Conservation (phyloP, 306 rosid species). For the Ziziphus jujuba region DNA sequence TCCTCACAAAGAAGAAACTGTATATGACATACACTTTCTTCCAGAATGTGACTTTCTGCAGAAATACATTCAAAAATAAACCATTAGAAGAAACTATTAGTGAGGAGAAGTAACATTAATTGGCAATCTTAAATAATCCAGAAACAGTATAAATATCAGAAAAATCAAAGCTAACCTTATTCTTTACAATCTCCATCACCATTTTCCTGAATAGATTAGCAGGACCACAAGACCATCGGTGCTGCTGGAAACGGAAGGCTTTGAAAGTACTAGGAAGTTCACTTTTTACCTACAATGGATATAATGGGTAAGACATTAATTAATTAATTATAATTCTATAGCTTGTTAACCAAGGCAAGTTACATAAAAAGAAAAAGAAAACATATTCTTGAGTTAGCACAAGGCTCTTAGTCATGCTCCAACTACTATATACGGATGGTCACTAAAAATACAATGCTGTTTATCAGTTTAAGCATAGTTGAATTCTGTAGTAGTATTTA, state of each 20-base stretch:
- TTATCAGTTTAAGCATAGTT: too few relatives aligned
- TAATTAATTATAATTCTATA: too few relatives aligned
- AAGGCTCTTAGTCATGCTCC: too few relatives aligned
- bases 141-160: not conserved
- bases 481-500: not conserved
- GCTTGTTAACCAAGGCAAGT: too few relatives aligned
- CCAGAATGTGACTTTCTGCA: conserved; percentile 90
- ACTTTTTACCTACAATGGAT: conserved; percentile 67
- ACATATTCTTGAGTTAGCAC: too few relatives aligned
- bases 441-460: too few relatives aligned
- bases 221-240: conserved; percentile 98
- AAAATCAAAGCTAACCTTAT: conserved; percentile 53
- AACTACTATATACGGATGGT: too few relatives aligned
- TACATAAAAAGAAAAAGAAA: too few relatives aligned
- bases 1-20: conserved; percentile 96
- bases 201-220: conserved; percentile 96
- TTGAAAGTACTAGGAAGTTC: conserved; percentile 98
- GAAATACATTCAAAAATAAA: not conserved
- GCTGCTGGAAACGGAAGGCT: conserved; percentile 99
- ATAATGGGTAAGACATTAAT: conserved; percentile 10
- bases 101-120: not conserved
- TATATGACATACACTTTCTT: conserved; percentile 93
- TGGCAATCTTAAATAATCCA: not conserved
- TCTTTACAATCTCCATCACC: conserved; percentile 85
- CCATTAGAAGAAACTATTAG: conserved; percentile 4